Conservation (phyloP, 1,284 basidiomycete genomes). For the Mycosarcoma mackinlayi region DNA sequence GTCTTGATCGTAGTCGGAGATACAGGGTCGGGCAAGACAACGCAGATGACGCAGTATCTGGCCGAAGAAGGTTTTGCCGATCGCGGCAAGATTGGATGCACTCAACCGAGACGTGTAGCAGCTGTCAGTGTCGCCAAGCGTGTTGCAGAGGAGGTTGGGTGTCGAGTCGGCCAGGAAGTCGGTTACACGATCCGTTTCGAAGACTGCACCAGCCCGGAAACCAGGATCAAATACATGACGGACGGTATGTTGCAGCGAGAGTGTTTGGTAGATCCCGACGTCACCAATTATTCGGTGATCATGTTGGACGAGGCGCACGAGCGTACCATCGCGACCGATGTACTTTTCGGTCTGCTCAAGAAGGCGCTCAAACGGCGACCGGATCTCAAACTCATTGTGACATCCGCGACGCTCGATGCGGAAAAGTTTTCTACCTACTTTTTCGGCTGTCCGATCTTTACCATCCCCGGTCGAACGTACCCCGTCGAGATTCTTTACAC, state of each 20-base stretch:
- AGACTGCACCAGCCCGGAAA: constrained; percentile 96
- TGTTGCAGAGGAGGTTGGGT: constrained; percentile 96
- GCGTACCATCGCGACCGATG: constrained; percentile 96
- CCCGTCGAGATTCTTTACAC: constrained; percentile 97
- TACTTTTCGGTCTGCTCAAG: constrained; percentile 94
- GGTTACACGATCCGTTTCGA: constrained; percentile 99
- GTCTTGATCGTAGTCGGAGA: constrained; percentile 93
- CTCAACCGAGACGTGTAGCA: constrained; percentile 96
- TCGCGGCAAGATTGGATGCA: constrained; percentile 90
- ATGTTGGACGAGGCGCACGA: constrained; percentile 99
- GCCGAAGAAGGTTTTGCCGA: constrained; percentile 90
- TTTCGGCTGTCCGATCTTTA: constrained; percentile 97
- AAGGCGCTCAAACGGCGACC: constrained; percentile 93
- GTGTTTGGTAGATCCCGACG: constrained; percentile 92
- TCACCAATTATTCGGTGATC: constrained; percentile 90
- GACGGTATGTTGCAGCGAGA: constrained; percentile 99
- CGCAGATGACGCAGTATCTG: constrained; percentile 90
- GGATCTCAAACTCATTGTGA: constrained; percentile 97
- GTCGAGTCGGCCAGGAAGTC: constrained; percentile 94
- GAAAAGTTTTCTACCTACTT: constrained; percentile 99
- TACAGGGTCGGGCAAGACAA: constrained; percentile 90
- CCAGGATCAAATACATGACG: constrained; percentile 99
- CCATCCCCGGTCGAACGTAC: constrained; percentile 98
- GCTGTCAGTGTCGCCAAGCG: constrained; percentile 99
- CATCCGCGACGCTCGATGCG: constrained; percentile 97